phyloP scores from a whole-genome alignment of 768 basidiomycete species.

The Trametes villosa region DNA sequence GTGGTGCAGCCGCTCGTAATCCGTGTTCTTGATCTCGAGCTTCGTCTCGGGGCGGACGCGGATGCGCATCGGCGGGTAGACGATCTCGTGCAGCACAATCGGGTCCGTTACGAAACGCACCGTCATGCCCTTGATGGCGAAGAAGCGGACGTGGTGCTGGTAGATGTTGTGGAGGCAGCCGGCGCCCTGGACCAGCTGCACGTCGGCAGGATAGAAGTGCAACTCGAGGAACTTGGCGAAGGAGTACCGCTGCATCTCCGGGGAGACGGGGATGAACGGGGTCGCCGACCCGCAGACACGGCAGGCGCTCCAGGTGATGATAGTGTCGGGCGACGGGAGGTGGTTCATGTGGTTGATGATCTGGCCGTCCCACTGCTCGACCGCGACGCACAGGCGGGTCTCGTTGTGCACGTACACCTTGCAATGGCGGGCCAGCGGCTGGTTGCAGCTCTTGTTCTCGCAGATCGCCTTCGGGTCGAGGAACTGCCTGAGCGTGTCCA shows the following conservation, averaged over 20 bases:
- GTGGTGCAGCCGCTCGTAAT: slow-evolving; percentile 76
- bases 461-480: slow-evolving; percentile 79
- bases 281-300: slow-evolving; percentile 77
- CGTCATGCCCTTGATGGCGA: slow-evolving; percentile 81
- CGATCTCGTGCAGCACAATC: slow-evolving; percentile 80
- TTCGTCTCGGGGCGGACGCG: slow-evolving; percentile 86
- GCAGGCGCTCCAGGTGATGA: slow-evolving; percentile 93
- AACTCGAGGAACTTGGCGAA: slow-evolving; percentile 96
- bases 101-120: slow-evolving; percentile 88
- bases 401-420: slow-evolving; percentile 92
- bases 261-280: slow-evolving; percentile 86
- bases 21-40: slow-evolving; percentile 88
- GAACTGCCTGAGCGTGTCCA: slow-evolving; percentile 68
- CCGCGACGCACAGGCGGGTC: slow-evolving; percentile 78
- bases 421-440: slow-evolving; percentile 82
- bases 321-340: slow-evolving; percentile 61
- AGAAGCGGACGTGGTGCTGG: slow-evolving; percentile 90
- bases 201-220: slow-evolving; percentile 91
- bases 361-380: slow-evolving; percentile 87
- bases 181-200: slow-evolving; percentile 83
- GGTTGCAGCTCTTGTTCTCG: slow-evolving; percentile 81
- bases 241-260: slow-evolving; percentile 92
- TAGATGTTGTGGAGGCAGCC: slow-evolving; percentile 95
- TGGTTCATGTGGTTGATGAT: slow-evolving; percentile 61
- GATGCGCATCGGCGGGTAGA: slow-evolving; percentile 87